Evolutionary conservation across 495 filamentous ascomycete species (phyloP), one percentile per base, ranked within the genome.

Genomic region (Chaetomium fimeti): DNA sequence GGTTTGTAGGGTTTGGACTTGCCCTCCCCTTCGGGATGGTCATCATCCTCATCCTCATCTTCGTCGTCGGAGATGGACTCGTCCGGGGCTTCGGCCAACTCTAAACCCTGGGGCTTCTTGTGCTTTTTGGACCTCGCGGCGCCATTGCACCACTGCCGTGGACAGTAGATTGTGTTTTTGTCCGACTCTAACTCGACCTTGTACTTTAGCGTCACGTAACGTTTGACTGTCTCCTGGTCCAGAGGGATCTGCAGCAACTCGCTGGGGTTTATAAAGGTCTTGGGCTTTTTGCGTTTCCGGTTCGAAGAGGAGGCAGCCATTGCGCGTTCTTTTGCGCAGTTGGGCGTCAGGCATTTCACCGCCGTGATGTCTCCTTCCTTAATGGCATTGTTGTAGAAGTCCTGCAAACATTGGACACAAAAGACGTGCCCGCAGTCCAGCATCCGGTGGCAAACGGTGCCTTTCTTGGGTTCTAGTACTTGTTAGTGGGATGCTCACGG

Each of bases 81-180:
- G 36, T 85, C 82, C 0, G 78, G 77, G 20, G 75, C 76, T 18
- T 84, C 77, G 11, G 75, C 68, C 7, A 77, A 70, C 29, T 82
- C 77, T 7, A 87, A 72, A 5, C 81, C 83, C 18, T 79, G 74
- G 51, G 85, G 87, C 69, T 93, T 91, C 38, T 84, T 88, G 71
- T 92, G 89, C 66, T 87, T 89, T 65, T 90, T 88, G 52, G 90
- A 91, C 28, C 89, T 83, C 6, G 91, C 91, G n/a, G 93, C 88
- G 22, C 90, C 91, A 72, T 96, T 91, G 71, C 94, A 98, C 93
- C 93, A 98, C 66, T 85, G 80, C 1, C 94, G 85, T 3, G 94
- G 94, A 69, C 94, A 98, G 72, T 94, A 97, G n/a, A 97, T 83
- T 0, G 93, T 97, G 52, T 85, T 89, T 66, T 90, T 92, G 68